These are phyloP conservation scores for Stentor roeselii DNA, from an alignment of 73 alveolate species.

Conservation along the genomic window DNA sequence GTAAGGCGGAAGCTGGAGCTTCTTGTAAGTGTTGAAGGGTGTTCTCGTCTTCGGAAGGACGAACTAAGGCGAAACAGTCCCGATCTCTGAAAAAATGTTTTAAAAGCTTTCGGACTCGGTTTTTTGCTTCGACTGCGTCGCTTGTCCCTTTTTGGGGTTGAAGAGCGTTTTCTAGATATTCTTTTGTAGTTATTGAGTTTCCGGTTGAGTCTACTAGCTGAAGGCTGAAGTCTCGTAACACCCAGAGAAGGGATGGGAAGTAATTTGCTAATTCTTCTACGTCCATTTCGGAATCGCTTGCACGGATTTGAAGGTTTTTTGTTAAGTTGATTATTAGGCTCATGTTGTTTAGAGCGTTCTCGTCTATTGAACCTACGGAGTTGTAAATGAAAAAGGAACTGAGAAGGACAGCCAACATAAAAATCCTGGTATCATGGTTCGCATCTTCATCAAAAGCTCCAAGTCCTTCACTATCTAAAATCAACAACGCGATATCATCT, in stretches of 20 bases:
- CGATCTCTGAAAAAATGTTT: slow-evolving; percentile 84
- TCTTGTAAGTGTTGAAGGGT: slow-evolving; percentile 65
- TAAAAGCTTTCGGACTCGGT: slow-evolving; percentile 47
- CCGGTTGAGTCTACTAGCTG: slow-evolving; percentile 84
- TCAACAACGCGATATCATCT: slow-evolving; percentile 29
- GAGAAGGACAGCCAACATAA: slow-evolving; percentile 84
- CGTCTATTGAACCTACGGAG: slow-evolving; percentile 96
- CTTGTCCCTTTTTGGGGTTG: slow-evolving; percentile 46
- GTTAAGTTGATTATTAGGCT: slow-evolving; percentile 71
- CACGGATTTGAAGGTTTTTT: slow-evolving; percentile 56
- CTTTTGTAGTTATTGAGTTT: slow-evolving; percentile 80
- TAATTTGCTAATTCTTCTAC: slow-evolving; percentile 52
- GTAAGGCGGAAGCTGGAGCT: slow-evolving; percentile 69
- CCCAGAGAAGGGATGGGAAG: slow-evolving; percentile 98
- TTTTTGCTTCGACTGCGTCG: slow-evolving; percentile 72
- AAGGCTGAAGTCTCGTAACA: slow-evolving; percentile 94
- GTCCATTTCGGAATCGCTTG: slow-evolving; percentile 25
- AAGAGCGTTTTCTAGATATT: slow-evolving; percentile 93
- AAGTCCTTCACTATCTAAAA: slow-evolving; percentile 95
- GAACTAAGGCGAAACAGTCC: slow-evolving; percentile 88
- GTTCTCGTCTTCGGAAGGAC: slow-evolving; percentile 96
- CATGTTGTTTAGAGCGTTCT: slow-evolving; percentile 58
- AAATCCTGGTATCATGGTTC: slow-evolving; percentile 85
- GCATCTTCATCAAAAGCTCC: slow-evolving; percentile 91
- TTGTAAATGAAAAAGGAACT: slow-evolving; percentile 86